These are phyloP conservation scores for Theileria sp. DNA, from an alignment of 169 alveolate genomes.

Conservation along the genomic window DNA sequence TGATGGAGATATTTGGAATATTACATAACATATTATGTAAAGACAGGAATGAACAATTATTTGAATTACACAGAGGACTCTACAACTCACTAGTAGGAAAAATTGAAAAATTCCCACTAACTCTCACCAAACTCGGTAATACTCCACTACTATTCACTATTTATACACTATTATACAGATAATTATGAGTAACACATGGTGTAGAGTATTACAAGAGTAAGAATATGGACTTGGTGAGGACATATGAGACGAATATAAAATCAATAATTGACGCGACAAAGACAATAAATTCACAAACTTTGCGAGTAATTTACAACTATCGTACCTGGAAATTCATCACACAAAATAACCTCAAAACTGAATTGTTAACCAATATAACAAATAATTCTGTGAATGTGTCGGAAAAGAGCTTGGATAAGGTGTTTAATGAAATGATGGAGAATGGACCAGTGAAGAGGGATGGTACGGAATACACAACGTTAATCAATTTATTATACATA, in stretches of 20 bases:
- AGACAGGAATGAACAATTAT: background rate
- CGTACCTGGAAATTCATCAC: constrained; percentile 9
- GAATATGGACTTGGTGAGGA: background rate
- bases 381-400: background rate
- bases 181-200: background rate
- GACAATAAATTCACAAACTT: background rate
- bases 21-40: constrained; percentile 22
- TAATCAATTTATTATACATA: no score
- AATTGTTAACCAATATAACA: background rate
- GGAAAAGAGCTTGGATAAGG: background rate
- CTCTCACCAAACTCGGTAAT: background rate
- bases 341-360: background rate
- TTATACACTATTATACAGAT: no score
- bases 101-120: constrained; percentile 4
- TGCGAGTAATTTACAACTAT: constrained; percentile 1
- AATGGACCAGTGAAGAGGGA: background rate
- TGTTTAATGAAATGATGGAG: background rate
- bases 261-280: background rate
- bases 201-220: background rate
- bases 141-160: background rate
- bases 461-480: background rate
- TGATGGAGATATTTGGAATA: constrained; percentile 27
- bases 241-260: background rate
- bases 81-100: constrained; percentile 7
- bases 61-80: constrained; percentile 13